Conservation (phyloP, 2,329 filamentous ascomycete species). For the Phaeosphaeriaceae sp. region DNA sequence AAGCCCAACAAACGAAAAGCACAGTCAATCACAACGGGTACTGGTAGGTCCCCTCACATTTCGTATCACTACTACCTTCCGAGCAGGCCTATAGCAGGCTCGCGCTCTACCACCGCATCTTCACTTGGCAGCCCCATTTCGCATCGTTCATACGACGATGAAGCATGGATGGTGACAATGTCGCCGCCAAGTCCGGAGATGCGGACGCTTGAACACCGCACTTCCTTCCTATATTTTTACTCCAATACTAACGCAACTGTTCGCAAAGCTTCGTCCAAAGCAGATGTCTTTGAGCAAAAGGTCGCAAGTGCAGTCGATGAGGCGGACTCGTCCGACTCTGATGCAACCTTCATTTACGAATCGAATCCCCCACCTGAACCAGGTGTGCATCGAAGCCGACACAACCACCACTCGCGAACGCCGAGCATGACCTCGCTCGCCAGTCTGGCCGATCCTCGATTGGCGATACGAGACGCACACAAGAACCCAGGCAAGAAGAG, state of each 20-base stretch:
- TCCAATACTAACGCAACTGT: constrained; percentile 44
- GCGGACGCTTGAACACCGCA: constrained; percentile 29
- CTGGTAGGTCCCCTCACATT: constrained; percentile 66
- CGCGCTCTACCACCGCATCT: constrained; percentile 34
- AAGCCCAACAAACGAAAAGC: constrained; percentile 81
- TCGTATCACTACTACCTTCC: constrained; percentile 41
- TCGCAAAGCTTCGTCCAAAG: constrained; percentile 82
- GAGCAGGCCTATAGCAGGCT: constrained; percentile 31
- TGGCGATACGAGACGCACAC: constrained; percentile 66
- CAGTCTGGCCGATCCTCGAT: constrained; percentile 68
- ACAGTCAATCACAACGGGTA: constrained; percentile 72
- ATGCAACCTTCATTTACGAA: constrained; percentile 98
- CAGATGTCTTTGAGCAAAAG: constrained; percentile 97
- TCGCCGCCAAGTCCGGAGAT: constrained; percentile 38
- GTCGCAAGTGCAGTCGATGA: constrained; percentile 96
- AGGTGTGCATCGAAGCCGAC: constrained; percentile 70
- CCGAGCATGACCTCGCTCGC: constrained; percentile 86
- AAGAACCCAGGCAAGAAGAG: constrained; percentile 76
- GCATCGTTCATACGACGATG: constrained; percentile 40
- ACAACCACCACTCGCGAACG: constrained; percentile 88
- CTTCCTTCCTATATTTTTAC: constrained; percentile 43
- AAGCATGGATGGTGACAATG: constrained; percentile 31
- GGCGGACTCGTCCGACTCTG: constrained; percentile 94
- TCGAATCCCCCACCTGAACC: constrained; percentile 77
- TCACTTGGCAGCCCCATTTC: constrained; percentile 41